phyloP scores from a whole-genome alignment of 2,329 filamentous ascomycete species.

The Fusarium agapanthi region DNA sequence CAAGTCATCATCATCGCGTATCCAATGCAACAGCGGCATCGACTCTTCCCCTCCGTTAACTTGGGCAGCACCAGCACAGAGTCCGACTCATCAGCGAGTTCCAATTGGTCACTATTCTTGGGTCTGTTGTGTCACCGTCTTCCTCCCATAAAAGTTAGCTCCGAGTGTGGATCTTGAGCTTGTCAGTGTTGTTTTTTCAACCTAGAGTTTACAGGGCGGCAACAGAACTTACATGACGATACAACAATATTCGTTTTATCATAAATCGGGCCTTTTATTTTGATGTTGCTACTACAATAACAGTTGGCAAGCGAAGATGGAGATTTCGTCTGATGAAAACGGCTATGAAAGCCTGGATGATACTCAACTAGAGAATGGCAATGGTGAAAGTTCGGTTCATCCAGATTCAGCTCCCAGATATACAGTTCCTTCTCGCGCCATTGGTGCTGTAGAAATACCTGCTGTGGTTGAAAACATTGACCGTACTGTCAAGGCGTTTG shows the following conservation, averaged over 20 bases:
- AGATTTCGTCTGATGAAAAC: conserved; percentile 34
- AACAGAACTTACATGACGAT: conserved; percentile 4
- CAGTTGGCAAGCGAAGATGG: background rate
- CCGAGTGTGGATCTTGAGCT: background rate
- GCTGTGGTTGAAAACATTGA: conserved; percentile 56
- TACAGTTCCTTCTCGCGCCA: conserved; percentile 45
- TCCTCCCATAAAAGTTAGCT: background rate
- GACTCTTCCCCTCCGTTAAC: background rate
- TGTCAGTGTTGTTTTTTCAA: conserved; percentile 19
- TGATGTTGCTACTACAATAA: background rate
- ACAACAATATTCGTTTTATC: background rate
- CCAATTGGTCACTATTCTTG: background rate
- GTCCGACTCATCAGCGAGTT: background rate
- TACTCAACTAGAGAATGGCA: conserved; percentile 11
- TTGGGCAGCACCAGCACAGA: background rate
- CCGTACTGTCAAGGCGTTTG: conserved; percentile 54
- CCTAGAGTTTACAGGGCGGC: background rate
- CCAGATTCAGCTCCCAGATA: conserved; percentile 47
- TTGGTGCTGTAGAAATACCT: conserved; percentile 55
- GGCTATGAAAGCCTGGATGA: conserved; percentile 34
- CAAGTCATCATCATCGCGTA: conserved; percentile 28
- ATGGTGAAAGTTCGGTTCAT: conserved; percentile 5
- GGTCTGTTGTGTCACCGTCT: background rate
- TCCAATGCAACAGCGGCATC: background rate
- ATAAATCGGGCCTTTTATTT: background rate